A percentile compares a stretch with the other conserved stretches of the same genome.
phyloP scores from a whole-genome alignment of 495 filamentous ascomycete genomes.

The Chaetomium fimeti region DNA sequence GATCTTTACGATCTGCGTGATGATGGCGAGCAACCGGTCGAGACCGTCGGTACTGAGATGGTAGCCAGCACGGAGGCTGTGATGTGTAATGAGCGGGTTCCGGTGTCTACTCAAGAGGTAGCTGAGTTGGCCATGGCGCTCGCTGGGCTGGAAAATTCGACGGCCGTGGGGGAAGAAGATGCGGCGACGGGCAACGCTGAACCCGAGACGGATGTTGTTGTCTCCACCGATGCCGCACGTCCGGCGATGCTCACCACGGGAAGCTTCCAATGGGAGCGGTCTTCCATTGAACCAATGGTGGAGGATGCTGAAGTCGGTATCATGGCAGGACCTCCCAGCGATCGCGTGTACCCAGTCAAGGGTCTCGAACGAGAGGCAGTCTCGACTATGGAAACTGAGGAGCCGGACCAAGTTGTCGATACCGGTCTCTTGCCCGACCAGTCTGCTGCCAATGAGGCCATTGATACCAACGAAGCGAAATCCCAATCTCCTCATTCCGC shows the following conservation, averaged over 20 bases:
- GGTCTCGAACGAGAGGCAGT: too few species aligned
- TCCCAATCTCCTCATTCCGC: not conserved
- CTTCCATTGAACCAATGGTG: too few species aligned
- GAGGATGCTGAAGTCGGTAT: too few species aligned
- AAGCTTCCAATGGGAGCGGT: too few species aligned
- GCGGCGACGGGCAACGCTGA: not conserved
- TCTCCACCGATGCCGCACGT: not conserved
- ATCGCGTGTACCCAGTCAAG: too few species aligned
- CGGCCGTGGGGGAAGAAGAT: not conserved
- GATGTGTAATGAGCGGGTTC: too few species aligned
- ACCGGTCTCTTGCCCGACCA: not conserved
- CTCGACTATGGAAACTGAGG: not conserved
- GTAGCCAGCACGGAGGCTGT: not conserved
- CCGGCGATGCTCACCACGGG: not conserved
- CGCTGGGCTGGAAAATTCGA: not conserved
- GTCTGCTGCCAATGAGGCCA: not conserved
- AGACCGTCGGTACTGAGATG: not conserved
- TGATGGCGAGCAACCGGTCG: not conserved
- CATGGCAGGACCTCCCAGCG: too few species aligned
- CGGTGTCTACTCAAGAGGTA: not conserved
- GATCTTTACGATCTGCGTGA: not conserved
- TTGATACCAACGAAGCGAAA: not conserved
- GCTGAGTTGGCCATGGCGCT: not conserved
- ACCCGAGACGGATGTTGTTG: not conserved
- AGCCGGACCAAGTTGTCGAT: not conserved